Evolutionary conservation across 345 rosid genomes (phyloP).

Genomic region (Geranium rotundifolium): DNA sequence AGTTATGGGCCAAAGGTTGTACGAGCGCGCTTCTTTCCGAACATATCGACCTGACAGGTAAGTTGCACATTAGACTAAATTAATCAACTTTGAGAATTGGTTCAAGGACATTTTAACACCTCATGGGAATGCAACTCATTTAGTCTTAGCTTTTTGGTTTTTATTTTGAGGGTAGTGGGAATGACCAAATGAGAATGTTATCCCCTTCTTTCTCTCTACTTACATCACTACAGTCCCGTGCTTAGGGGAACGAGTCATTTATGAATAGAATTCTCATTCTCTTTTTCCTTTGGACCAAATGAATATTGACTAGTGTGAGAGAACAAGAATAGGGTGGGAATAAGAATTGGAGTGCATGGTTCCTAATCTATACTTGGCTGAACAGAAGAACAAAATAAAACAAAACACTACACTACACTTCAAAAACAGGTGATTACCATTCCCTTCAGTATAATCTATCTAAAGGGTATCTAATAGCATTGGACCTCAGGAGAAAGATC

Average conservation of each 20-base stretch:
- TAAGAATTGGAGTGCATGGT: no score
- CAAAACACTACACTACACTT: no score
- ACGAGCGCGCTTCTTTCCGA: conserved; percentile 72
- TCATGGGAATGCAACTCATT: neutral
- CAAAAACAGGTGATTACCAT: no score
- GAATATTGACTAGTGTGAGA: no score
- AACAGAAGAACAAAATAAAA: no score
- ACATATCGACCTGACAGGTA: conserved; percentile 94
- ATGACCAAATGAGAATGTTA: neutral
- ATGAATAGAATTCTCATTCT: no score
- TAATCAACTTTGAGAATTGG: neutral
- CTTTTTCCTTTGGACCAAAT: no score
- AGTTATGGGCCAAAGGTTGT: conserved; percentile 94
- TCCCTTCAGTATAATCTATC: no score
- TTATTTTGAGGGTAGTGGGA: neutral
- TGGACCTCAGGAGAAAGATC: neutral
- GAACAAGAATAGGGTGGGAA: no score
- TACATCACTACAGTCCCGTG: neutral
- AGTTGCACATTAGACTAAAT: neutral
- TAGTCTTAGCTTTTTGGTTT: neutral
- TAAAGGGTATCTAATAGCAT: no score
- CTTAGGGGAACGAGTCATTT: no score
- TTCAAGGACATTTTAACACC: neutral
- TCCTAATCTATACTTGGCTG: no score
- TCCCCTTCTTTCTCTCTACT: neutral